Base-by-base conservation (phyloP, 2,329 filamentous ascomycete genomes). In the Thielaviopsis euricoi region DNA sequence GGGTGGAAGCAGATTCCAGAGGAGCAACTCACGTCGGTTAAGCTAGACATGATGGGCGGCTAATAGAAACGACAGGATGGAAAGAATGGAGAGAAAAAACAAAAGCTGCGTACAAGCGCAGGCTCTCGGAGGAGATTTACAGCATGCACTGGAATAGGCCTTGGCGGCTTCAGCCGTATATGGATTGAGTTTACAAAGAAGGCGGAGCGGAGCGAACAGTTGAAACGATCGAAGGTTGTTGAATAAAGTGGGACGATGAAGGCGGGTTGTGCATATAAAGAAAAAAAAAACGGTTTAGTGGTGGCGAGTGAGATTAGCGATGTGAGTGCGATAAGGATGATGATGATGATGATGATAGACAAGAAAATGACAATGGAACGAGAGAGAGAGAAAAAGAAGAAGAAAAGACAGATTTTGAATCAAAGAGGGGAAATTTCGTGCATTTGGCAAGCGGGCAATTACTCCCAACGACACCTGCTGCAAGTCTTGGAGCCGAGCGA, bases 1-100 rank as follows among this genome's bases (percentile, higher is more conserved):
- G n/a, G n/a, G n/a, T n/a, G 7, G 29, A 10, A 10, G 29, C 29
- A 22, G 37, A 48, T 48, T 48, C 37, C 37, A 43, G 10, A 23
- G 13, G 17, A 23, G 15, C 17, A 21, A 56, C 58, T 26, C 51
- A 60, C 58, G 40, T 57, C 55, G 21, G 55, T 57, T 37, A 60
- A 40, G 54, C 43, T 50, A 25, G 40, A 22, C 50, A 59, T 56
- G n/a, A 33, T 33, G 2, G 55, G 21, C 37, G 37, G 37, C 37
- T 6, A 43, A 43, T 51, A 2, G n/a, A 51, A 51, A 19, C 3
- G 50, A 17, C 15, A 21, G 9, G 29, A 33, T 33, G 29, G 29
- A 33, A 25, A 52, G 6, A 52, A 7, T 6, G 25, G 4, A 12
- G 21, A 52, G 13, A 52, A 22, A 29, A 26, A n/a, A 6, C 26